Conservation (phyloP, 176 grass and related monocot species). For the Coix lacrymajobi region DNA sequence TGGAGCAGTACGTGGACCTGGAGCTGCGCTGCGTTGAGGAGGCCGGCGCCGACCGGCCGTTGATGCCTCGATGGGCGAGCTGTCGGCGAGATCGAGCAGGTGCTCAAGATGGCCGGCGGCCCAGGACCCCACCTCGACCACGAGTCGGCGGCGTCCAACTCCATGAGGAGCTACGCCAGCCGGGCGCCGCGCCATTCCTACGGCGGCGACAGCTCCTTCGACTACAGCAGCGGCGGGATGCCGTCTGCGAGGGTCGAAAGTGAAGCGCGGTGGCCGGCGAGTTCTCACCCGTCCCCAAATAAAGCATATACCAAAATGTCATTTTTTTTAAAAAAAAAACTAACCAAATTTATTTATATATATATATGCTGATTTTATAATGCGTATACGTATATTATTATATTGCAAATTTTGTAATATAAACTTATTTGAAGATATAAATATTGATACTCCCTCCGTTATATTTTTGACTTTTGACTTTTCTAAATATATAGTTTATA, state of each 20-base stretch:
- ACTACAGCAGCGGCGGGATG: conserved; percentile 45
- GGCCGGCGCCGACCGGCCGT: conserved; percentile 39
- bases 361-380: no score
- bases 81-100: conserved; percentile 56
- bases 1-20: conserved; percentile 56
- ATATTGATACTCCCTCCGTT: no score
- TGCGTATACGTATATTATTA: no score
- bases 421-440: no score
- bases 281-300: no score
- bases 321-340: no score
- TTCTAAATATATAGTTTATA: no score
- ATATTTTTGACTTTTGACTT: no score
- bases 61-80: conserved; percentile 47
- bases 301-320: no score
- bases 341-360: no score
- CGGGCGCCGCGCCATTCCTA: conserved; percentile 49
- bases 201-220: conserved; percentile 31
- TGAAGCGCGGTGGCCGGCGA: not conserved
- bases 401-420: no score
- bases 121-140: no score
- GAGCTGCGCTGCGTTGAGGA: conserved; percentile 67
- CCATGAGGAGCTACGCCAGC: conserved; percentile 31
- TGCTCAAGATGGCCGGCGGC: conserved; percentile 45
- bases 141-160: conserved; percentile 43
- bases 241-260: conserved; percentile 47